Conservation (phyloP, 306 rosid species). For the Lagenaria siceraria region DNA sequence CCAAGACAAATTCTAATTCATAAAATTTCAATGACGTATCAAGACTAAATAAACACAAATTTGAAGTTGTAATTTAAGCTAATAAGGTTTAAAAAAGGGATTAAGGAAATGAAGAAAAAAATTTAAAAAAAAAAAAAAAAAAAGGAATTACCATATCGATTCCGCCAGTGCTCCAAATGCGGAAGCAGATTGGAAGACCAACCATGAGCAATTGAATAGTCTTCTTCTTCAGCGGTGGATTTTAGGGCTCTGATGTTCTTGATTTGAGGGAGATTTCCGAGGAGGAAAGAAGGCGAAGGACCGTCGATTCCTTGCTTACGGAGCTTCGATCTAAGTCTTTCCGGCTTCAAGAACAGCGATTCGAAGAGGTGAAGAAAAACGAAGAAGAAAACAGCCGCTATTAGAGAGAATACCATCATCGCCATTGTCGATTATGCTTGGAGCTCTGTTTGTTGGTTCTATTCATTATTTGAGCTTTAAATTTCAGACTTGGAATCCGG, state of each 20-base stretch:
- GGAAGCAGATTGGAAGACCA: slow-evolving; percentile 43
- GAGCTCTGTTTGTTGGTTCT: not conserved
- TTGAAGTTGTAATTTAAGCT: too few relatives aligned
- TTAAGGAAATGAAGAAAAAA: too few relatives aligned
- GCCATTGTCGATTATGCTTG: not conserved
- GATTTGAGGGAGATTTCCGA: slow-evolving; percentile 50
- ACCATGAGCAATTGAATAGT: slow-evolving; percentile 21
- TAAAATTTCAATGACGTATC: too few relatives aligned
- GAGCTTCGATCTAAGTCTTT: slow-evolving; percentile 38
- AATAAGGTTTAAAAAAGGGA: too few relatives aligned
- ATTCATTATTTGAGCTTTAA: too few relatives aligned
- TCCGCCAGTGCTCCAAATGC: slow-evolving; percentile 35
- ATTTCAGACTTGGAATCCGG: not conserved
- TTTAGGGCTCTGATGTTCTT: slow-evolving; percentile 18
- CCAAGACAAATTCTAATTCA: too few relatives aligned
- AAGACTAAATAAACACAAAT: too few relatives aligned
- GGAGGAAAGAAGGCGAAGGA: slow-evolving; percentile 29
- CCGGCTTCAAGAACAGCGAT: slow-evolving; percentile 26
- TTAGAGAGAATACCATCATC: not conserved
- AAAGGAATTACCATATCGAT: slow-evolving; percentile 29
- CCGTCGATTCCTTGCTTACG: slow-evolving; percentile 56
- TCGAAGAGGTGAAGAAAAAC: slow-evolving; percentile 11
- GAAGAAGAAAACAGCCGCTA: slow-evolving; percentile 15
- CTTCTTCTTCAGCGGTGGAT: not conserved
- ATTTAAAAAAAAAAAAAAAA: too few relatives aligned